Base-by-base conservation (phyloP, 1,284 basidiomycete genomes). In the Sporisorium scitamineum region DNA sequence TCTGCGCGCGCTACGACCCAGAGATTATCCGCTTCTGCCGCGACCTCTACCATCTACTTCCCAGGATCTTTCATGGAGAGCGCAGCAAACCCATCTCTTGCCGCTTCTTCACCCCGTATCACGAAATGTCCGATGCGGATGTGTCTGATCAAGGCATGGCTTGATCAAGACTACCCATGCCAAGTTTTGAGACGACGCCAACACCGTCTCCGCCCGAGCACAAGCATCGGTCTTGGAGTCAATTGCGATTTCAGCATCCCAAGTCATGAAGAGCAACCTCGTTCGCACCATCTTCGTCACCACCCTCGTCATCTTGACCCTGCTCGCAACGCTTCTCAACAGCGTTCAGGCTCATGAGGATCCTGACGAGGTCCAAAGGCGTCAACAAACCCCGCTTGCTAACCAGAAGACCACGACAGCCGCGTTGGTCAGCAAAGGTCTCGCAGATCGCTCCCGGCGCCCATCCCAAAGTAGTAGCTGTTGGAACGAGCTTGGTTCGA, bases 381-480 rank as follows among this genome's bases (percentile, higher is more conserved):
- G 57, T 32, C 34, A 16, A 24, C 34, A 16, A 24, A 11, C 10
- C 3, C 5, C 5, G 1, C n/a, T n/a, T n/a, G n/a, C n/a, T n/a
- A n/a, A n/a, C 11, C 48, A 50, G 26, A 44, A 31, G 41, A 29
- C 24, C 11, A 31, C 9, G n/a, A 5, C 10, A n/a, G n/a, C 31
- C 31, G 32, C 16, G 3, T 20, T 22, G 26, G 20, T 61, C 41
- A 71, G 52, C 69, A 61, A 44, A 71, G 51, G 41, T 66, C 62
- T 51, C 62, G 42, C 37, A 57, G 48, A 58, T 71, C 45, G 26
- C 59, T 50, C 37, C 54, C 54, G 5, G 54, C 61, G 5, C 69
- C 62, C 62, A 65, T 65, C 24, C 59, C 62, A 45, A 65, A 71
- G 32, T 61, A 65, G 59, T 65, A 51, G 59, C 69, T 71, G 54